A percentile compares a stretch with the other conserved stretches of the same genome.
Conservation (phyloP, 2,329 filamentous ascomycete genomes). For the Monilinia fructicola region DNA sequence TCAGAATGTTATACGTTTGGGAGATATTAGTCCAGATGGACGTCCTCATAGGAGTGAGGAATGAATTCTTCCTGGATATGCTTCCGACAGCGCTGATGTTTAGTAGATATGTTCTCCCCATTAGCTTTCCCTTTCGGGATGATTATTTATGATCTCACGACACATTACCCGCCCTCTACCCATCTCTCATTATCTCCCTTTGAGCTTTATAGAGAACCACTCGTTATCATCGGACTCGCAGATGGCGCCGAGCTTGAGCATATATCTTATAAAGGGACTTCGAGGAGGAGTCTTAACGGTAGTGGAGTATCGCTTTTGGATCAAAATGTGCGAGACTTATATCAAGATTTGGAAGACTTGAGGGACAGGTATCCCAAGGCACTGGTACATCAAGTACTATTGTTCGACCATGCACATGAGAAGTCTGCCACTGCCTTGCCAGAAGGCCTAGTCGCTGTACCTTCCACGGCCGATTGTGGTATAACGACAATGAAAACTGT, state of each 20-base stretch:
- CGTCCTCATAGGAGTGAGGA: conserved; percentile 79
- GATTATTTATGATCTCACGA: conserved; percentile 85
- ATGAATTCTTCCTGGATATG: conserved; percentile 3
- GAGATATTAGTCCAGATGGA: conserved; percentile 82
- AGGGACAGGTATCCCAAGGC: conserved; percentile 73
- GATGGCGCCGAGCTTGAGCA: conserved; percentile 71
- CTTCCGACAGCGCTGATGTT: conserved; percentile 29
- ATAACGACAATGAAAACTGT: conserved; percentile 78
- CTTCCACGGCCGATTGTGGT: conserved; percentile 65
- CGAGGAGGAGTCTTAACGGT: conserved; percentile 54
- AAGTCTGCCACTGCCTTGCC: conserved; percentile 54
- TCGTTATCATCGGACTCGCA: conserved; percentile 80
- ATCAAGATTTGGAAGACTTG: conserved; percentile 69
- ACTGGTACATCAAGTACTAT: conserved; percentile 72
- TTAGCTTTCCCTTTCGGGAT: conserved; percentile 81
- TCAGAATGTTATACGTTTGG: conserved; percentile 79
- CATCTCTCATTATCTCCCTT: conserved; percentile 82
- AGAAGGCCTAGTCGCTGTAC: conserved; percentile 70
- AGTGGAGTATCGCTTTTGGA: conserved; percentile 50
- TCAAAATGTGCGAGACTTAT: conserved; percentile 57
- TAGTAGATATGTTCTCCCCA: conserved; percentile 86
- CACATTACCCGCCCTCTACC: conserved; percentile 74
- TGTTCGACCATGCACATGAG: conserved; percentile 69
- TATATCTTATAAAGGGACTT: conserved; percentile 55
- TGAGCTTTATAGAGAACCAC: conserved; percentile 82